These are phyloP conservation scores for Parietaria judaica DNA, from an alignment of 306 rosid genomes.

Conservation along the genomic window DNA sequence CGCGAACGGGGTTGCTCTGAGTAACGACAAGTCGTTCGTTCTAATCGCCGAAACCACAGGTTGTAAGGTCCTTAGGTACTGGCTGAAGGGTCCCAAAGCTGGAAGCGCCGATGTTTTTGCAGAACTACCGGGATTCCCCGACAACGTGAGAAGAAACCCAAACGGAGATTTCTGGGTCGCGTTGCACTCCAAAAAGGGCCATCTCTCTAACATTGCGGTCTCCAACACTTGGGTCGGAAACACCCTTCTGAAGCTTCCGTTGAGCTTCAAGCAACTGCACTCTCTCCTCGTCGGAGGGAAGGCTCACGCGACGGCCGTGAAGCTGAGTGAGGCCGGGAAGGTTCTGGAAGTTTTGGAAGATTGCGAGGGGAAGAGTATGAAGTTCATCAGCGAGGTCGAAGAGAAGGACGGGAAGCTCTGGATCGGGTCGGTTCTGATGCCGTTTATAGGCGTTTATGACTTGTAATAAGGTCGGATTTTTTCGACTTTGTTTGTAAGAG, in stretches of 20 bases:
- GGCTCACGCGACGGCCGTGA: constrained; percentile 61
- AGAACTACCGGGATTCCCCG: constrained; percentile 71
- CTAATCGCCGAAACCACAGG: constrained; percentile 66
- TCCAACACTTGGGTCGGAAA: constrained; percentile 53
- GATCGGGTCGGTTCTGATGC: constrained; percentile 81
- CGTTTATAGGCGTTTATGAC: constrained; percentile 54
- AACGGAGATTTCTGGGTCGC: constrained; percentile 89
- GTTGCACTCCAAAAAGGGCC: constrained; percentile 54
- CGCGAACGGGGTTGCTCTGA: constrained; percentile 79
- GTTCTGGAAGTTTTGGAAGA: constrained; percentile 68
- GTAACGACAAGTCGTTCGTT: constrained; percentile 63
- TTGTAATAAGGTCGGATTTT: neutral
- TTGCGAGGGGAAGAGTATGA: constrained; percentile 55
- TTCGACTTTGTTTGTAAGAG: too few species aligned
- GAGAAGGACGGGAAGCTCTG: constrained; percentile 84
- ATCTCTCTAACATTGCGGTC: constrained; percentile 32
- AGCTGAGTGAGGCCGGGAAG: constrained; percentile 56
- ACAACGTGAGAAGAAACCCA: constrained; percentile 61
- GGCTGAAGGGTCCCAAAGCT: constrained; percentile 76
- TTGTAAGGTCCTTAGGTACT: constrained; percentile 52
- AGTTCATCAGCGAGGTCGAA: constrained; percentile 74
- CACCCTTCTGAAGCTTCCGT: constrained; percentile 40
- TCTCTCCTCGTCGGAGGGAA: constrained; percentile 46
- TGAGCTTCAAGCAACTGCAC: constrained; percentile 52
- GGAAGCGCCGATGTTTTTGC: constrained; percentile 59